Conservation (phyloP, 2,329 filamentous ascomycete genomes). For the Zasmidium cellare region DNA sequence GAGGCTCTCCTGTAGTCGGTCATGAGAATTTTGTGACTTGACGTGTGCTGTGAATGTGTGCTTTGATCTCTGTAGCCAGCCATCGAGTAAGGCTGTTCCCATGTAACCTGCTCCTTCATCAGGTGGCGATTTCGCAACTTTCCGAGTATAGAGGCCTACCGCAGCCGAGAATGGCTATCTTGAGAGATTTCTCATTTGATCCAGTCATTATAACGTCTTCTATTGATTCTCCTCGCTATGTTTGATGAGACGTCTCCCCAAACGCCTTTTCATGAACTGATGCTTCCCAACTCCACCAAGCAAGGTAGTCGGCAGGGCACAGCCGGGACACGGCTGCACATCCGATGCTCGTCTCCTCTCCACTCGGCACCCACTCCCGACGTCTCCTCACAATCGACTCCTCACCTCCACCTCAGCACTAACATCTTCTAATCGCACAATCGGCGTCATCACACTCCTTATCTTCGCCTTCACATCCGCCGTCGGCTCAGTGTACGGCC, state of each 20-base stretch:
- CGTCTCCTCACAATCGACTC: conserved; percentile 3
- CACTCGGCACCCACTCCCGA: background rate
- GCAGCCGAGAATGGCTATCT: conserved; percentile 9
- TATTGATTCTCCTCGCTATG: background rate
- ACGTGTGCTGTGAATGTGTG: conserved; percentile 18
- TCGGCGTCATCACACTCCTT: conserved; percentile 36
- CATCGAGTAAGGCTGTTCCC: conserved; percentile 25
- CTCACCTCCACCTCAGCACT: background rate
- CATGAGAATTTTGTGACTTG: conserved; percentile 9
- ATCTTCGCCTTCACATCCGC: conserved; percentile 44
- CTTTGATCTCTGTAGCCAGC: conserved; percentile 9
- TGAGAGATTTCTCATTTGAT: background rate
- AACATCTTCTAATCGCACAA: conserved; percentile 19
- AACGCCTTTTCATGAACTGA: background rate
- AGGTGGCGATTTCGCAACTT: too few relatives aligned
- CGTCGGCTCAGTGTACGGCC: conserved; percentile 55
- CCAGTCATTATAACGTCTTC: background rate
- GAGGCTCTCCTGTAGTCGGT: conserved; percentile 12
- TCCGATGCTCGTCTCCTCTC: background rate
- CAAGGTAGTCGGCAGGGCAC: background rate
- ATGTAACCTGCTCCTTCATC: conserved; percentile 21
- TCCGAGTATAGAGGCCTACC: conserved; percentile 1
- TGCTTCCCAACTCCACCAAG: background rate
- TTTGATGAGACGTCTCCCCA: background rate
- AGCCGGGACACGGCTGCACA: background rate